Base-by-base conservation (phyloP, 768 basidiomycete genomes). In the Tephrocybe sp. region DNA sequence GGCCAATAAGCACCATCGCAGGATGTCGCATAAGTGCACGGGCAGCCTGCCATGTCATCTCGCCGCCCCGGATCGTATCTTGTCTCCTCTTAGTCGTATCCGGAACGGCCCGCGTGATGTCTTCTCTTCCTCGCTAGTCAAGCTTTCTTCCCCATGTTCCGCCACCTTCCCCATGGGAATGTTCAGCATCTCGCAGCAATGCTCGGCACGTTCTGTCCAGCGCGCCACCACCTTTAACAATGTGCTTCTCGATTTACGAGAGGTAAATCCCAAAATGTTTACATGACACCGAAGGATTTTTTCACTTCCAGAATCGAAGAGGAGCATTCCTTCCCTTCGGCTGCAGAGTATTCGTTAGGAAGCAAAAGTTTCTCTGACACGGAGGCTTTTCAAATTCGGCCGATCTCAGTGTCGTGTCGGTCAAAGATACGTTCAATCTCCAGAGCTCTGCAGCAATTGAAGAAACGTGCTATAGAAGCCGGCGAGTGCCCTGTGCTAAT, bases 251-350 rank as follows among this genome's bases (percentile, higher is more conserved):
- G 21, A 45, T 39, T 45, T 37, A 30, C 50, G 21, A 52, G 42
- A 56, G 55, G 55, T 45, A 56, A 50, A 56, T 56, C 55, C 47
- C 51, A 48, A 50, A 53, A 47, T 45, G 51, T 46, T 53, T 45
- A 52, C 14, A 44, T 56, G 55, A 52, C 55, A 56, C 30, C 32
- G 55, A 56, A 56, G 45, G 28, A 28, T 47, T 47, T 44, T 30
- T 30, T 45, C 21, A 45, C 44, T 48, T 48, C 9, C 50, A 49
- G 44, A 50, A 47, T 57, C 42, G 42, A 51, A 49, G 48, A 47
- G 51, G n/a, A 41, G 12, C 10, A 28, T 12, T 34, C 23, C 33
- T 45, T 44, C 47, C 20, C 51, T 40, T 24, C 23, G 24, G 30
- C 14, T 14, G 23, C 10, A 28, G 38, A 45, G 12, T 24, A 28